A percentile compares a stretch with the other conserved stretches of the same genome.
Evolutionary conservation across 352 stramenopile genomes (phyloP).

Genomic region (Stephanocyclus meneghinianus): DNA sequence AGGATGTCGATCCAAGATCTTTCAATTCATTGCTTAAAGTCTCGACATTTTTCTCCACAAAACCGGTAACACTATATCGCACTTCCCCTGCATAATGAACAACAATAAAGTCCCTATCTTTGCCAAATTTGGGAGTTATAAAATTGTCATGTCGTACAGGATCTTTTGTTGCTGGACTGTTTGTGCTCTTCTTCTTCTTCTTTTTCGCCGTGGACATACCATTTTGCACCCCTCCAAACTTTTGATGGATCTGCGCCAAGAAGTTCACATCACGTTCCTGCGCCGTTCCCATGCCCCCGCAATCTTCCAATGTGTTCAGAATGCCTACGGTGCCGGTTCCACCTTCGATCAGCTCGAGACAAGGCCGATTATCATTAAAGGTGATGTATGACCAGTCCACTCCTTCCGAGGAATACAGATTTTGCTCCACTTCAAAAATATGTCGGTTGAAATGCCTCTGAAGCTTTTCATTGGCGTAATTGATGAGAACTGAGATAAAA

Average conservation of each 20-base stretch:
- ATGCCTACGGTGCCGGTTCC: conserved; percentile 67
- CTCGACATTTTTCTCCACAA: conserved; percentile 98
- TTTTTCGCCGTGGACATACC: conserved; percentile 32
- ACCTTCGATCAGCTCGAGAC: conserved; percentile 83
- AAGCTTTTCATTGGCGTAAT: conserved; percentile 87
- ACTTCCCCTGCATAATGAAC: conserved; percentile 96
- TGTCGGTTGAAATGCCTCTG: conserved; percentile 86
- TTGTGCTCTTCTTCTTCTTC: conserved; percentile 26
- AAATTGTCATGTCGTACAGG: conserved; percentile 70
- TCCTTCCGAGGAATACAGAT: conserved; percentile 77
- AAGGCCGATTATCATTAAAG: conserved; percentile 84
- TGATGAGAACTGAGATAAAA: conserved; percentile 76
- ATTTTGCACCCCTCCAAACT: conserved; percentile 57
- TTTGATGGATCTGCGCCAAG: conserved; percentile 78
- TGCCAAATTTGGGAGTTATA: conserved; percentile 80
- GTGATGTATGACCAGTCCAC: conserved; percentile 84
- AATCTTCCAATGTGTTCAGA: conserved; percentile 79
- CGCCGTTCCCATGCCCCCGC: conserved; percentile 77
- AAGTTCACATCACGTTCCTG: conserved; percentile 83
- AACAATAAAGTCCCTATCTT: conserved; percentile 89
- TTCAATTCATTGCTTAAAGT: conserved; percentile 94
- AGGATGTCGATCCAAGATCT: conserved; percentile 67
- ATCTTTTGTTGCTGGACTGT: conserved; percentile 24
- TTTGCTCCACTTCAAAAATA: conserved; percentile 85
- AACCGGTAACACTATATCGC: conserved; percentile 93